These are phyloP conservation scores for Ensete glaucum DNA, from an alignment of 176 grass and related monocot species.

Conservation along the genomic window DNA sequence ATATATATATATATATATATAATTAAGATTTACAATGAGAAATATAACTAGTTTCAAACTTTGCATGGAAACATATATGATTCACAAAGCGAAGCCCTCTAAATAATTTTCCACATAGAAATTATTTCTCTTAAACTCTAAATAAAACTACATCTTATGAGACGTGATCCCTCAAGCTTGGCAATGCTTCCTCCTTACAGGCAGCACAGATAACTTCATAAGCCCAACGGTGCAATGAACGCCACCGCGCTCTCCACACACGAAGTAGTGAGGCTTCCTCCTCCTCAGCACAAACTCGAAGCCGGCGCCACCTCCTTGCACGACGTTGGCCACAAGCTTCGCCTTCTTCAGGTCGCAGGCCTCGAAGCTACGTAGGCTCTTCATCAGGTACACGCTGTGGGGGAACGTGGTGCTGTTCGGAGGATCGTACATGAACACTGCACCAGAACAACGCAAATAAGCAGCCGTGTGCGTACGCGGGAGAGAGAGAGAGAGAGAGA, in stretches of 20 bases:
- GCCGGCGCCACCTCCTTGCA: constrained; percentile 54
- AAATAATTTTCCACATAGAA: no score
- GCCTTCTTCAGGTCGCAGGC: constrained; percentile 68
- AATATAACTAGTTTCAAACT: no score
- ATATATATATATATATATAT: no score
- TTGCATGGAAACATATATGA: no score
- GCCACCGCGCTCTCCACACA: constrained; percentile 63
- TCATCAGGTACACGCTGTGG: constrained; percentile 81
- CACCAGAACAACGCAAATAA: neutral
- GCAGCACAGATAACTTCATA: constrained; percentile 87
- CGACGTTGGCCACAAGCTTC: constrained; percentile 57
- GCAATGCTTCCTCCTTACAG: constrained; percentile 30
- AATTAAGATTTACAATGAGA: no score
- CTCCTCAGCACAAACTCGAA: constrained; percentile 63
- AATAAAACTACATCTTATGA: no score
- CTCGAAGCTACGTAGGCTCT: constrained; percentile 38
- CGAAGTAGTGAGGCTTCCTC: constrained; percentile 84
- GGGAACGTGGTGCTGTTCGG: constrained; percentile 62
- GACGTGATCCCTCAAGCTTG: constrained; percentile 9
- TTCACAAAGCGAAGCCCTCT: no score
- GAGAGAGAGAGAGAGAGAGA: neutral
- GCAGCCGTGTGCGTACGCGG: neutral
- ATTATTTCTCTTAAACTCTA: no score
- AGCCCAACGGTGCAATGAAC: constrained; percentile 62
- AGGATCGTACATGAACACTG: constrained; percentile 93